A percentile compares a stretch with the other conserved stretches of the same genome.
These are phyloP conservation scores for Nepenthes alata DNA, from an alignment of 179 eudicot genomes.

Conservation along the genomic window DNA sequence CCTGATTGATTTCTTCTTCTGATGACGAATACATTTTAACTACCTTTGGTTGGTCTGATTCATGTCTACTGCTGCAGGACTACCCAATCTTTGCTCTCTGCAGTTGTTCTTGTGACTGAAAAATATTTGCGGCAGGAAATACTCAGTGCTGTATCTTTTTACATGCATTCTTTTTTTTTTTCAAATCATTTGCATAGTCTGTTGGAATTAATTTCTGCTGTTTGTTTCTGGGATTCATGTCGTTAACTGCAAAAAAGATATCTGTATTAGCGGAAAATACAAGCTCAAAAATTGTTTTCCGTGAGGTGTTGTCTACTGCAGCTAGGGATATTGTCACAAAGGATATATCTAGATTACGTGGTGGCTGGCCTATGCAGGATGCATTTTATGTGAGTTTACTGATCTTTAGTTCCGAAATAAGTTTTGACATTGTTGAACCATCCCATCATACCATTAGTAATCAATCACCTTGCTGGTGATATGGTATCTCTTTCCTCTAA, in stretches of 20 bases:
- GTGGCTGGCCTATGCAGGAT: slow-evolving; percentile 99
- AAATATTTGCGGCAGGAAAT: slow-evolving; percentile 90
- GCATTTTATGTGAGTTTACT: slow-evolving; percentile 70
- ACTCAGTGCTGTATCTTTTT: slow-evolving; percentile 84
- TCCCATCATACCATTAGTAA: neutral
- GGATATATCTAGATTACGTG: slow-evolving; percentile 92
- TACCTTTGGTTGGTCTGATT: slow-evolving; percentile 5
- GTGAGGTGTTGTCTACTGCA: slow-evolving; percentile 82
- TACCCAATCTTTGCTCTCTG: slow-evolving; percentile 86
- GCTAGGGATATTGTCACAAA: slow-evolving; percentile 89
- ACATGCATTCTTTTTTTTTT: neutral
- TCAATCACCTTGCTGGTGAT: neutral
- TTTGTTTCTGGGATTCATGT: slow-evolving; percentile 4
- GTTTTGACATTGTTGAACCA: neutral
- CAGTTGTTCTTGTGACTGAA: slow-evolving; percentile 64
- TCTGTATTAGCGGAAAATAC: slow-evolving; percentile 84
- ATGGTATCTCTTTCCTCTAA: neutral
- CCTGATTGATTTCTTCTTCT: slow-evolving; percentile 2
- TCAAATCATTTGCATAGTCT: neutral
- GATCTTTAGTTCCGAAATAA: neutral
- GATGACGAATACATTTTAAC: neutral
- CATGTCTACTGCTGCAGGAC: slow-evolving; percentile 45
- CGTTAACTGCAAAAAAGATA: slow-evolving; percentile 50
- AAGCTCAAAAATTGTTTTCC: slow-evolving; percentile 63
- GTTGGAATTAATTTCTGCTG: neutral